Percentiles rank a stretch among this genome's conserved stretches.
phyloP scores from a whole-genome alignment of 2,329 filamentous ascomycete genomes.

The Pseudogymnoascus sp. region DNA sequence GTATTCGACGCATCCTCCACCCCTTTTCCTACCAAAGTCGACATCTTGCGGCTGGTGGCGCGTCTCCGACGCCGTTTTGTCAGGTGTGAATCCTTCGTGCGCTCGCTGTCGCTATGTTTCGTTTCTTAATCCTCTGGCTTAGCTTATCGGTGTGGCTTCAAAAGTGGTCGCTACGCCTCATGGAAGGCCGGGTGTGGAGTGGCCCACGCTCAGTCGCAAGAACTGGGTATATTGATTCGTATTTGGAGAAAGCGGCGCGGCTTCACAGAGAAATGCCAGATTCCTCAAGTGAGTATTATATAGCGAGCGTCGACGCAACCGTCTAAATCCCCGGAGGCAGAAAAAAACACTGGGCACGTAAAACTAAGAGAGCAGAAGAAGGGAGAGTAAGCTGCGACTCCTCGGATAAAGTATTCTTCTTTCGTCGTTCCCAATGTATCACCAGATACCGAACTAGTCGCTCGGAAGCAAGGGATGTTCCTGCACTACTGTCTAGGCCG shows the following conservation, averaged over 20 bases:
- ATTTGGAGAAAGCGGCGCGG: not conserved
- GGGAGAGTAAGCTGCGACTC: not conserved
- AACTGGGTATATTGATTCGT: conserved; percentile 2
- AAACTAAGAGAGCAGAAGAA: not conserved
- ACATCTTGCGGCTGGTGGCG: not conserved
- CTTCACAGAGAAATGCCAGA: conserved; percentile 5
- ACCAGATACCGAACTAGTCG: conserved; percentile 3
- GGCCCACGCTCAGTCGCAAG: not conserved
- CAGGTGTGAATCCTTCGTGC: not conserved
- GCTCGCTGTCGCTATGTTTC: not conserved
- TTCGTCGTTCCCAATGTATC: conserved; percentile 4
- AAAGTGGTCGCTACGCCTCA: not conserved
- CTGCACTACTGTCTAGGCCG: conserved; percentile 1
- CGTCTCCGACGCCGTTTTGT: not conserved
- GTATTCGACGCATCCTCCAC: conserved; percentile 22
- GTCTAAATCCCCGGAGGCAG: not conserved
- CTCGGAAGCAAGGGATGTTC: conserved; percentile 4
- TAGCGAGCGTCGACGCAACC: not conserved
- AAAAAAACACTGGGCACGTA: not conserved
- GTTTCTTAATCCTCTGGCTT: not conserved
- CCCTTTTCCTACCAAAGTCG: not conserved
- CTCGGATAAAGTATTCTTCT: not conserved
- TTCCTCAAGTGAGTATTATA: not conserved
- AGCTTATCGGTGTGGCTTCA: not conserved
- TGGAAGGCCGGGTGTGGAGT: not conserved